Evolutionary conservation across 208 protist genomes (phyloP).

Genomic region (Crithidia acanthocephali): DNA sequence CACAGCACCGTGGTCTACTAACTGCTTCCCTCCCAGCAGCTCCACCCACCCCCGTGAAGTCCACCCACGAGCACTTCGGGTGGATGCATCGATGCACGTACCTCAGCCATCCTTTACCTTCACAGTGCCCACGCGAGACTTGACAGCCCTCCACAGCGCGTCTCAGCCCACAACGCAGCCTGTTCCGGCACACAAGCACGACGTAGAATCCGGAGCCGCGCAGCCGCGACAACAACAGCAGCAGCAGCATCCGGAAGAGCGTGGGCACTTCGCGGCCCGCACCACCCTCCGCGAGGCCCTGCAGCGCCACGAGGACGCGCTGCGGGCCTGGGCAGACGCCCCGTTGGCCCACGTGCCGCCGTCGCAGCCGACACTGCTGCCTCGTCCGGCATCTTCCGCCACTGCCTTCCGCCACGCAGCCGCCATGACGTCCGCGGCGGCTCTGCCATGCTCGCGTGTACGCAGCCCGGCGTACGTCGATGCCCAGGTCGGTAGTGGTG

Average conservation of each 20-base stretch:
- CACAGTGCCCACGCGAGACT: neutral
- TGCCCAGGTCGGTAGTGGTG: neutral
- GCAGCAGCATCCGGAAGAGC: neutral
- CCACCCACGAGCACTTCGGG: neutral
- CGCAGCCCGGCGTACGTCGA: neutral
- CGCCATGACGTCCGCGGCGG: neutral
- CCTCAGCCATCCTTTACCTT: conserved; percentile 24
- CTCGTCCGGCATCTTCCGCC: neutral
- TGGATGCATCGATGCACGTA: too few species aligned
- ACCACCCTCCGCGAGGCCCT: conserved; percentile 18
- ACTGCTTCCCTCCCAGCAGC: too few species aligned
- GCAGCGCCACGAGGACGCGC: conserved; percentile 28
- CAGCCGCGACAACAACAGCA: neutral
- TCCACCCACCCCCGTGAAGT: too few species aligned
- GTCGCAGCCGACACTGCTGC: neutral
- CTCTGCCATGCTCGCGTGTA: neutral
- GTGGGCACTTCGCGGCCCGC: neutral
- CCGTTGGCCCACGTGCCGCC: conserved; percentile 2
- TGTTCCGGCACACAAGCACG: too few species aligned
- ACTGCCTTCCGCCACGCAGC: neutral
- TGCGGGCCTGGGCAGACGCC: conserved; percentile 27
- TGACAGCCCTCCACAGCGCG: neutral
- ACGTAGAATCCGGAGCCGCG: too few species aligned
- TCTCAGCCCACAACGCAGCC: too few species aligned
- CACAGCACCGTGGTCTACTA: neutral